Conservation (phyloP, 1,139 yeast species). For the Schwanniomyces etchellsii region DNA sequence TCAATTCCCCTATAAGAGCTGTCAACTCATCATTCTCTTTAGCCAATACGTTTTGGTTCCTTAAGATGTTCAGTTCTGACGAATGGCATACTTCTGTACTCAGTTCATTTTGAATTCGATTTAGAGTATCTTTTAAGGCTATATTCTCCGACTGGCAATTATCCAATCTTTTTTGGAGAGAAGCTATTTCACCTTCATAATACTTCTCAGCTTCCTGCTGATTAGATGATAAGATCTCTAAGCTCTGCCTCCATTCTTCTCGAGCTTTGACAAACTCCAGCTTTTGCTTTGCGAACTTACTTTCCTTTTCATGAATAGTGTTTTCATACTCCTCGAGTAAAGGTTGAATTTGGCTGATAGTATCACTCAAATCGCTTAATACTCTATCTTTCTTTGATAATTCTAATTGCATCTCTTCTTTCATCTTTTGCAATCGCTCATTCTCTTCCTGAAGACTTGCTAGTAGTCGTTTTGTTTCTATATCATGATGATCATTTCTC, state of each 20-base stretch:
- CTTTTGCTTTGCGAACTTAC: constrained; percentile 36
- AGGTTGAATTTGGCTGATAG: constrained; percentile 44
- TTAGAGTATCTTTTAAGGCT: neutral
- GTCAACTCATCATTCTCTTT: neutral
- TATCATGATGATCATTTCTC: neutral
- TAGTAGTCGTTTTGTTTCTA: too few species aligned
- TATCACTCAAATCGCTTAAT: constrained; percentile 35
- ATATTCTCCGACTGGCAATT: neutral
- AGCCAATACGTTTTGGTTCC: neutral
- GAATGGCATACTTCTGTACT: too few species aligned
- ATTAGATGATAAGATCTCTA: constrained; percentile 44
- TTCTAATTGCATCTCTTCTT: constrained; percentile 20
- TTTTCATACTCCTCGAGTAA: constrained; percentile 40
- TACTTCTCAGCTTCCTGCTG: constrained; percentile 37
- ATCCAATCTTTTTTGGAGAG: constrained; percentile 7
- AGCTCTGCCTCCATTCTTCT: constrained; percentile 52
- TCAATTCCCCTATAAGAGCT: neutral
- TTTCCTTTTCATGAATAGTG: constrained; percentile 38
- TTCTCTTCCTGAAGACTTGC: constrained; percentile 12
- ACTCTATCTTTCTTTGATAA: constrained; percentile 31
- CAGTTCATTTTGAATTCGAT: too few species aligned
- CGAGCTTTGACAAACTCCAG: constrained; percentile 47
- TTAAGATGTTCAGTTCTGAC: too few species aligned
- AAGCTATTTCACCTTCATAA: constrained; percentile 20
- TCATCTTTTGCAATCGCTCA: constrained; percentile 12